Conservation (phyloP, 768 basidiomycete genomes). For the Xerocomellus amylosporus region DNA sequence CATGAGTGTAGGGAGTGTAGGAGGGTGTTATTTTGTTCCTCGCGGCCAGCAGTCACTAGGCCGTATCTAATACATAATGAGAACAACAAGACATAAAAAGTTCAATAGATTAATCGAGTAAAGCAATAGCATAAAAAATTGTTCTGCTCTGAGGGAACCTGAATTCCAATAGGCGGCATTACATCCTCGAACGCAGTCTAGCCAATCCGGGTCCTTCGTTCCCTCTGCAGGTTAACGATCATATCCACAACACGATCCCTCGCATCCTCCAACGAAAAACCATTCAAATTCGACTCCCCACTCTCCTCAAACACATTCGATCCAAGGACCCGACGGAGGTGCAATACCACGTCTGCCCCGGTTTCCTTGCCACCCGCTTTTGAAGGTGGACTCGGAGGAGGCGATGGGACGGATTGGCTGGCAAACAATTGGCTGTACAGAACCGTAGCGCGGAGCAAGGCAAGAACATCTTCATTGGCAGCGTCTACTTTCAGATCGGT, state of each 20-base stretch:
- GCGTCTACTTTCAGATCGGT: conserved; percentile 31
- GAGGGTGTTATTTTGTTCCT: background rate
- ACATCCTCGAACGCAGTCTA: background rate
- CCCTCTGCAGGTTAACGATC: conserved; percentile 43
- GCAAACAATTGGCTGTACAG: conserved; percentile 63
- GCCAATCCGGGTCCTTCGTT: conserved; percentile 21
- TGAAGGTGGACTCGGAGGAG: conserved; percentile 56
- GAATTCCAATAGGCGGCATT: background rate
- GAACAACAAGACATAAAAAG: background rate
- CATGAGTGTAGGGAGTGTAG: conserved; percentile 9
- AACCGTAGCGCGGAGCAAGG: conserved; percentile 57
- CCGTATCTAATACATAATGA: conserved; percentile 14
- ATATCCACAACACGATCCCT: conserved; percentile 75
- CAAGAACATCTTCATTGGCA: conserved; percentile 46
- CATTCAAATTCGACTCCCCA: conserved; percentile 13
- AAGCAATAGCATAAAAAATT: background rate
- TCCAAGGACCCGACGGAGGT: conserved; percentile 57
- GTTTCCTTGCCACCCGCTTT: background rate
- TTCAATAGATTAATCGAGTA: background rate
- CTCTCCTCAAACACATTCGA: conserved; percentile 43
- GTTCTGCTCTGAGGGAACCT: background rate
- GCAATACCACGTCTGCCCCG: conserved; percentile 37
- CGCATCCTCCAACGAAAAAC: conserved; percentile 63
- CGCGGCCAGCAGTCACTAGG: background rate
- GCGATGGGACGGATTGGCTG: conserved; percentile 45